Conservation (phyloP, 805 yeast genomes). For the Candida nanaspora region DNA sequence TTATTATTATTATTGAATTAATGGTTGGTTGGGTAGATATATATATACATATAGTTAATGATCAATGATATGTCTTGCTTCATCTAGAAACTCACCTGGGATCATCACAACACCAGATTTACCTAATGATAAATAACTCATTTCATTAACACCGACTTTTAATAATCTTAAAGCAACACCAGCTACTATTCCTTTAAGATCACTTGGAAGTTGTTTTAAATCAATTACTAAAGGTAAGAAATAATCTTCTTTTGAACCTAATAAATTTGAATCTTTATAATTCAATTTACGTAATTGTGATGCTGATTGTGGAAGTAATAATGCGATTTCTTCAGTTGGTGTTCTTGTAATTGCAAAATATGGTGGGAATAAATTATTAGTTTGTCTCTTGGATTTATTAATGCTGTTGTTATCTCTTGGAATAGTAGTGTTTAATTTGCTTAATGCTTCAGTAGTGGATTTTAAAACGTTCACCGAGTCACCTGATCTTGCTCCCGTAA, state of each 20-base stretch:
- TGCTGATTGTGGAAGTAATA: conserved; percentile 37
- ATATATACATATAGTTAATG: background rate
- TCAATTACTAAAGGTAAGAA: conserved; percentile 53
- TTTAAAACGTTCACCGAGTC: conserved; percentile 34
- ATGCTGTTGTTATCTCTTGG: conserved; percentile 20
- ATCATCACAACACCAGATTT: conserved; percentile 52
- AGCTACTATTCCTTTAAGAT: conserved; percentile 60
- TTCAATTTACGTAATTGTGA: conserved; percentile 30
- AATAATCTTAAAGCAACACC: conserved; percentile 50
- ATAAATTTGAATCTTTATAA: conserved; percentile 32
- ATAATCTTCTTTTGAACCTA: conserved; percentile 51
- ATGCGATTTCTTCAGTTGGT: conserved; percentile 41
- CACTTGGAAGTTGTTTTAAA: conserved; percentile 44
- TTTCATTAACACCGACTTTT: conserved; percentile 30
- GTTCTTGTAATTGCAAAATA: conserved; percentile 50
- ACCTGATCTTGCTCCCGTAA: conserved; percentile 54
- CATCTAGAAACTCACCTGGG: conserved; percentile 34
- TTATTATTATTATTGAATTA: too few species aligned
- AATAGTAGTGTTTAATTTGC: conserved; percentile 14
- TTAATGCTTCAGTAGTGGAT: conserved; percentile 33
- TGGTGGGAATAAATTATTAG: conserved; percentile 23
- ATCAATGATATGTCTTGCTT: background rate
- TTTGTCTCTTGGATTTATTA: background rate
- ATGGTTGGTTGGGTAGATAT: too few species aligned
- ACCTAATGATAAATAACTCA: conserved; percentile 57